Percentiles rank a stretch among this genome's conserved stretches.
phyloP scores from a whole-genome alignment of 2,329 filamentous ascomycete genomes.

The Colletotrichum lupini region DNA sequence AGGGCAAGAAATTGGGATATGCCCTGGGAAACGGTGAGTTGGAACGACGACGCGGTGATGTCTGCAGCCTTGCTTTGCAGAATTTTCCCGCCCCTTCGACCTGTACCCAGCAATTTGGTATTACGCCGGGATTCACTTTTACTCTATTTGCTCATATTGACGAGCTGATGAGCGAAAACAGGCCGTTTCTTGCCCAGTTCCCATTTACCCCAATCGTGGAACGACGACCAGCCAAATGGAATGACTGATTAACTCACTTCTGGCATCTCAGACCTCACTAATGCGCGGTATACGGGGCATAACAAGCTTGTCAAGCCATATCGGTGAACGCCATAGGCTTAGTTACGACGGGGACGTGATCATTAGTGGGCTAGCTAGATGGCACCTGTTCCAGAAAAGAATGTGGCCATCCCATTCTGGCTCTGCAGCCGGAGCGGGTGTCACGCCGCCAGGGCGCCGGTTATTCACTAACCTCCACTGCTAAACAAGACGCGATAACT shows the following conservation, averaged over 20 bases:
- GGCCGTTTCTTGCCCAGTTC: background rate
- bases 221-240: background rate
- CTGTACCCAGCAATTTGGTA: background rate
- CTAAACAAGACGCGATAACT: background rate
- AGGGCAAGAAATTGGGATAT: conserved; percentile 22
- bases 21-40: conserved; percentile 18
- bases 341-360: background rate
- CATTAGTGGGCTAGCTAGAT: background rate
- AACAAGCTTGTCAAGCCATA: background rate
- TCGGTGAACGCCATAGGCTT: background rate
- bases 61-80: conserved; percentile 9
- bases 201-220: background rate
- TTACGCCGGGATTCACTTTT: background rate
- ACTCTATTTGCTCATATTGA: background rate
- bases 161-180: background rate
- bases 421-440: background rate
- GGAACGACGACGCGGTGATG: background rate
- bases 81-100: background rate
- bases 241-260: background rate
- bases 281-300: background rate
- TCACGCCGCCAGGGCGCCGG: background rate
- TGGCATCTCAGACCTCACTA: background rate
- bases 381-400: background rate
- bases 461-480: background rate
- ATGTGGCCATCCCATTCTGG: background rate